Evolutionary conservation across 148 eudicot genomes (phyloP).

Genomic region (Vaccinium corymbosum): DNA sequence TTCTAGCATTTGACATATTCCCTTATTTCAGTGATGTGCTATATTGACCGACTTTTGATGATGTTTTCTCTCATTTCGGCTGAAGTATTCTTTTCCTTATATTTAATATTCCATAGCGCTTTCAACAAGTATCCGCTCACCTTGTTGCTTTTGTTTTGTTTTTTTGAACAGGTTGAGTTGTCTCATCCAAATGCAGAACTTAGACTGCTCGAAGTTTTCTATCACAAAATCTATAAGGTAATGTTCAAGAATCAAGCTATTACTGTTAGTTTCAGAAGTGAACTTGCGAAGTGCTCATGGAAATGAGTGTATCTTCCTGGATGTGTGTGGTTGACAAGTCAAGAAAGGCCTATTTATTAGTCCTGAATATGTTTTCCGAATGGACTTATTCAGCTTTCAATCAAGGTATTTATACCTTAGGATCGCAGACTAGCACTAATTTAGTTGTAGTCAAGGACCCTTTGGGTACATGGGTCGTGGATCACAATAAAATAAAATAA

Average conservation of each 20-base stretch:
- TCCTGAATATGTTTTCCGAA: background rate
- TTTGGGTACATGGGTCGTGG: background rate
- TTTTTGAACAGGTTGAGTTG: slow-evolving; percentile 23
- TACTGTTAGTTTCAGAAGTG: background rate
- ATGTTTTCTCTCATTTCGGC: background rate
- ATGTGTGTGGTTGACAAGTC: background rate
- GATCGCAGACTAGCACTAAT: background rate
- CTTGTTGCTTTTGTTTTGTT: background rate
- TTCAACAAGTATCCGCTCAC: slow-evolving; percentile 5
- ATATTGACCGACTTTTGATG: background rate
- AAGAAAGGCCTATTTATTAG: background rate
- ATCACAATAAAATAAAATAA: background rate
- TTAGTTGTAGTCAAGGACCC: background rate
- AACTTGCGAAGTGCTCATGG: background rate
- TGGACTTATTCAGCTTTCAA: background rate
- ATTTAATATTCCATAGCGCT: background rate
- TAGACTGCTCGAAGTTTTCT: slow-evolving; percentile 34
- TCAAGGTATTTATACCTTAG: background rate
- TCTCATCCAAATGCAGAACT: slow-evolving; percentile 26
- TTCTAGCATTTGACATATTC: background rate
- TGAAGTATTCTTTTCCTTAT: background rate
- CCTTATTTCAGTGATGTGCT: background rate
- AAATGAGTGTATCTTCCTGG: background rate
- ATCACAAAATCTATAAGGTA: slow-evolving; percentile 37
- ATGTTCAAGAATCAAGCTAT: background rate